Evolutionary conservation across 2,329 filamentous ascomycete species (phyloP), one percentile per base, ranked within the genome.

Genomic region (Trichophyton schoenleinii): DNA sequence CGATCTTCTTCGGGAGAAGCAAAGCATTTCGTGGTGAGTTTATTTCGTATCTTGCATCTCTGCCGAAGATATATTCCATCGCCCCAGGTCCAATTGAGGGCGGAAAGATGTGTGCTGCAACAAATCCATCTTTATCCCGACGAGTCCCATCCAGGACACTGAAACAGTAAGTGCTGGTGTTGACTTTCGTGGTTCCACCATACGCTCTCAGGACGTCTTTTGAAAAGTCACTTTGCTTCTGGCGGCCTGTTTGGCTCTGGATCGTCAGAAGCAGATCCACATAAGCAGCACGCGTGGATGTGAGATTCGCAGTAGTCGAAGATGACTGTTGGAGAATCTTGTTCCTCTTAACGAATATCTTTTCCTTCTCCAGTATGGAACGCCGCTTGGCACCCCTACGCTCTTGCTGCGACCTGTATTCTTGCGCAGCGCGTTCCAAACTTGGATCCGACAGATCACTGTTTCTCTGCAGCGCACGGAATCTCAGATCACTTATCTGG

Each of bases 271-370:
- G 28, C 22, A 57, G 18, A 5, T 38, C 15, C 13, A 57, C 52
- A 25, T 57, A 49, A 22, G 38, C 60, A 55, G 61, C 66, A 65
- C 64, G 63, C 65, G 61, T 66, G 62, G 64, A 66, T 61, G 61
- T 64, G 66, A 61, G 67, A 67, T 66, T 59, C 58, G 57, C 62
- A 62, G 65, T 66, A 62, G 63, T 62, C 59, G 62, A 65, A 64
- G 64, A 38, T 38, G 34, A 38, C 34, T 38, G 63, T 58, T 66
- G 62, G 63, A 58, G 53, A 65, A 59, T 28, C 42, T 42, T 22
- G 0, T 44, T 18, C n/a, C 41, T 44, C 41, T 20, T 20, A n/a
- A 8, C 15, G n/a, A 44, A 44, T 18, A 44, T n/a, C 15, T 59
- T 22, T 34, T 57, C 28, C 25, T 57, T 57, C 18, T 57, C 28